Percentiles rank a stretch among this genome's conserved stretches.
Evolutionary conservation across 768 basidiomycete genomes (phyloP).

Genomic region (Lentinula raphanica): DNA sequence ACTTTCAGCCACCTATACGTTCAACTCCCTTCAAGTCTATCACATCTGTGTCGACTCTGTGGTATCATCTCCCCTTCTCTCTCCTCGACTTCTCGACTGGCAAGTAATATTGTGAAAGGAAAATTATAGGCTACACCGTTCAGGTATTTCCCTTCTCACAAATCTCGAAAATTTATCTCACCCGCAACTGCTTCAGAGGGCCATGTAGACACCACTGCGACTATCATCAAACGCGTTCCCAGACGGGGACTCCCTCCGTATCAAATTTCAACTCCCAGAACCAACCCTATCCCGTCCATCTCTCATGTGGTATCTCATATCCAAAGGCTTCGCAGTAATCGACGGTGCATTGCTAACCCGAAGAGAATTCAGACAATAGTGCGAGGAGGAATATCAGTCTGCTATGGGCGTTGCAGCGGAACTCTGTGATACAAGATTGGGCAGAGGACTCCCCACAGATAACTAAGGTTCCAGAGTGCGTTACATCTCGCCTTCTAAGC

Average conservation of each 20-base stretch:
- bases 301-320: conserved; percentile 77
- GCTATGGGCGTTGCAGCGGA: conserved; percentile 7
- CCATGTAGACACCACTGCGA: conserved; percentile 90
- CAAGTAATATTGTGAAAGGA: too few relatives aligned
- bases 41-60: too few relatives aligned
- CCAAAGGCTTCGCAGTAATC: conserved; percentile 91
- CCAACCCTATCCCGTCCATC: conserved; percentile 55
- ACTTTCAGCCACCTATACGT: too few relatives aligned
- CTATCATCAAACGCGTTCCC: conserved; percentile 52
- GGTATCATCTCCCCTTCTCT: too few relatives aligned
- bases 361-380: not conserved
- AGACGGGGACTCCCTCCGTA: conserved; percentile 87
- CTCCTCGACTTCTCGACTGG: too few relatives aligned
- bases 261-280: conserved; percentile 72
- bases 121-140: conserved; percentile 98
- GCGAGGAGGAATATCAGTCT: not conserved
- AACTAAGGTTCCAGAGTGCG: not conserved
- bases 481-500: not conserved
- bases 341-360: conserved; percentile 84
- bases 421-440: not conserved
- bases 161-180: not conserved
- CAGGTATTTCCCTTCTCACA: conserved; percentile 75
- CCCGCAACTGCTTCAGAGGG: conserved; percentile 52
- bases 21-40: too few relatives aligned
- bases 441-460: conserved; percentile 1